A percentile compares a stretch with the other conserved stretches of the same genome.
phyloP scores from a whole-genome alignment of 345 rosid species.

The Gossypium sturtianum region DNA sequence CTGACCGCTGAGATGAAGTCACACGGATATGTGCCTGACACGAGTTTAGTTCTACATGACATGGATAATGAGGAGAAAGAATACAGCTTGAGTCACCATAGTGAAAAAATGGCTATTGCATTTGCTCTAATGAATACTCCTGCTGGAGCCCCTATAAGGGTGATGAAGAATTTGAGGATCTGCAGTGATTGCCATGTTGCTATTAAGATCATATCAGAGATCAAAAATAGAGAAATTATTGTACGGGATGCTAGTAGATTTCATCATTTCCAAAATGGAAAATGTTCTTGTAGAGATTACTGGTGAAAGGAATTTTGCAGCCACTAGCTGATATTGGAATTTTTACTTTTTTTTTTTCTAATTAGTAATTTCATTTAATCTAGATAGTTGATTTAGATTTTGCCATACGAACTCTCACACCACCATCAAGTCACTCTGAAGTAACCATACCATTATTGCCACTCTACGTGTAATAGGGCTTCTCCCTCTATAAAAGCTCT shows the following conservation, averaged over 20 bases:
- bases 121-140: conserved; percentile 56
- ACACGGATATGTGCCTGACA: conserved; percentile 64
- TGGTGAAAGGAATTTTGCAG: conserved; percentile 33
- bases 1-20: conserved; percentile 58
- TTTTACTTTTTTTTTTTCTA: background rate
- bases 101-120: conserved; percentile 74
- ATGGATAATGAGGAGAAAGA: conserved; percentile 82
- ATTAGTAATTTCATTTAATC: background rate
- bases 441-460: too few species aligned
- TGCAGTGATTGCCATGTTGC: conserved; percentile 76
- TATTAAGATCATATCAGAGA: conserved; percentile 55
- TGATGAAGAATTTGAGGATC: conserved; percentile 73
- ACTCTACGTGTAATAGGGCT: too few species aligned
- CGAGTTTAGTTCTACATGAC: conserved; percentile 59
- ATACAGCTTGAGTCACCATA: conserved; percentile 55
- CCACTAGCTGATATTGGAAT: background rate
- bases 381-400: background rate
- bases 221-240: conserved; percentile 55
- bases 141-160: conserved; percentile 52
- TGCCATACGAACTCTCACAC: too few species aligned
- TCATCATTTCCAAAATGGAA: conserved; percentile 68
- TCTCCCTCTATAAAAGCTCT: too few species aligned
- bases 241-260: conserved; percentile 77
- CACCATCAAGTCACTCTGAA: too few species aligned
- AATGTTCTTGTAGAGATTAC: conserved; percentile 76